Evolutionary conservation across 2,329 filamentous ascomycete species (phyloP), one percentile per base, ranked within the genome.

Genomic region (Fusarium euwallaceae): DNA sequence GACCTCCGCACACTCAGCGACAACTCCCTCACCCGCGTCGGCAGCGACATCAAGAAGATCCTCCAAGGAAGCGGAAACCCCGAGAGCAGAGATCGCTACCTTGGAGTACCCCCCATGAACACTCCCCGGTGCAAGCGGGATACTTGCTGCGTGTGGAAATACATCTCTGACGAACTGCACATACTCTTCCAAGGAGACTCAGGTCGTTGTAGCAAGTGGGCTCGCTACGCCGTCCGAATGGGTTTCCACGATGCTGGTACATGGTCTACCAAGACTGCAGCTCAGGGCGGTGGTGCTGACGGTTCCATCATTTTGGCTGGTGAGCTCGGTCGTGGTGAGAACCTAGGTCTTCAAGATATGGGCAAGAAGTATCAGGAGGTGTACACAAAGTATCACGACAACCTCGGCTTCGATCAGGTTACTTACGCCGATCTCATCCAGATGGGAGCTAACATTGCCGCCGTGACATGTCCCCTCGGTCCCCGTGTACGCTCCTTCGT

Each of bases 371-470:
- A 87, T 39, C 78, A 81, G 20, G 69, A 67, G 10, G 82, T 88
- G 68, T 84, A 85, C 69, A 60, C 78, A 39, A 84, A 86, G 73
- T 87, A 85, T 74, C 78, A 76, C 64, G 71, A 70, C 29, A 34
- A 70, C n/a, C 69, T 72, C 14, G 82, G 83, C 53, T 80, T 78
- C 67, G 80, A 76, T 24, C 75, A 78, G n/a, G 83, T 90, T 37
- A 83, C 84, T 4, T 87, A 87, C 74, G 88, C 88, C 36, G 89
- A 91, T 75, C 81, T 91, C 9, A 85, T 89, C 39, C 88, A 90
- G 76, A 86, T 89, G 76, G 87, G 86, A 2, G 82, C 82, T 81
- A 87, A 81, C 66, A 83, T 88, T 45, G 88, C 86, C 22, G 87
- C 87, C 9, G 84, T 88, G 5, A 83, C 85, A 12, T 86, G 84